Percentiles rank a stretch among this genome's conserved stretches.
These are phyloP conservation scores for Didymellaceae sp. DNA, from an alignment of 2,329 filamentous ascomycete genomes.

Conservation along the genomic window DNA sequence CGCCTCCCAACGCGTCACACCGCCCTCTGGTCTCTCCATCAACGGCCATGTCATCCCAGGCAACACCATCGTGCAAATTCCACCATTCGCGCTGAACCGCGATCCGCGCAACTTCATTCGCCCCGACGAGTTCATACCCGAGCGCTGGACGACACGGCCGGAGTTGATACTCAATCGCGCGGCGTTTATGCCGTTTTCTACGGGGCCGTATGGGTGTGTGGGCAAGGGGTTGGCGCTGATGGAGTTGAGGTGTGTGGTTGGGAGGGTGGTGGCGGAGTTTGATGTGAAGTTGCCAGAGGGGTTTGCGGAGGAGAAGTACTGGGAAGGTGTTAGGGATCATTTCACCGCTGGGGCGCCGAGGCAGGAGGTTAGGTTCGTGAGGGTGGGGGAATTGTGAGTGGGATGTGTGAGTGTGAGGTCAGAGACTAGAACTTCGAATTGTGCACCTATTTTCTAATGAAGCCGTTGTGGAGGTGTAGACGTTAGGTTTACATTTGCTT, in stretches of 20 bases:
- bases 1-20: slow-evolving; percentile 36
- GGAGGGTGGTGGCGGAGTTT: slow-evolving; percentile 64
- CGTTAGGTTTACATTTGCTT: no score
- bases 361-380: slow-evolving; percentile 24
- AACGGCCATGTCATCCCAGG: slow-evolving; percentile 35
- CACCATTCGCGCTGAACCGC: slow-evolving; percentile 25
- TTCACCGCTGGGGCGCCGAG: slow-evolving; percentile 33
- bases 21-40: slow-evolving; percentile 35
- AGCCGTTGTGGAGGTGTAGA: no score
- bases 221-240: slow-evolving; percentile 69
- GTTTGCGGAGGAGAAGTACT: slow-evolving; percentile 25
- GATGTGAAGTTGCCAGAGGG: slow-evolving; percentile 49
- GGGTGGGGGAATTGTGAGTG: neutral
- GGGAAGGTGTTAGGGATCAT: slow-evolving; percentile 29
- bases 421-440: no score
- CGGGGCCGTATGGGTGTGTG: slow-evolving; percentile 72
- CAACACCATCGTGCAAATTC: slow-evolving; percentile 34
- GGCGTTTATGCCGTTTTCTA: slow-evolving; percentile 74
- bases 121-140: slow-evolving; percentile 35
- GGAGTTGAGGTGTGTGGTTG: slow-evolving; percentile 67
- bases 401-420: neutral
- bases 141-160: slow-evolving; percentile 29
- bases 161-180: slow-evolving; percentile 34
- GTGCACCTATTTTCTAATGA: no score
- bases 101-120: slow-evolving; percentile 24